These are phyloP conservation scores for Cordia subcordata DNA, from an alignment of 257 asterid species.

Conservation along the genomic window DNA sequence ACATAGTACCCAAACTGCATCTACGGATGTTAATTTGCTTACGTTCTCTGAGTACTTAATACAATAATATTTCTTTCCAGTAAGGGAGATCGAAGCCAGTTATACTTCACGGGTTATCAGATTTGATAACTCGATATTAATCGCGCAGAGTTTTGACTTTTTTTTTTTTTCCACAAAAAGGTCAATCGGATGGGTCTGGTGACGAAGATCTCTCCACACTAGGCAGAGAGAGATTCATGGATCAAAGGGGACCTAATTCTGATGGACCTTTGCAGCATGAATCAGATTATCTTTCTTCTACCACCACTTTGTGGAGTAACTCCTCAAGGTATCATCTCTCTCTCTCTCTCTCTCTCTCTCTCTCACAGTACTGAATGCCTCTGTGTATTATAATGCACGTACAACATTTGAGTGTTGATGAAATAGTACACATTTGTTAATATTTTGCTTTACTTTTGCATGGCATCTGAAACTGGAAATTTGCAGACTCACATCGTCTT, in stretches of 20 bases:
- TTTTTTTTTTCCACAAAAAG: slow-evolving; percentile 23
- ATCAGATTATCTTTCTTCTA: slow-evolving; percentile 43
- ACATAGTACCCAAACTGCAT: no score
- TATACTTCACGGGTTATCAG: not conserved
- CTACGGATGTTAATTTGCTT: no score
- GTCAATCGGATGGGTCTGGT: slow-evolving; percentile 94
- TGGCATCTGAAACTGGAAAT: slow-evolving; percentile 48
- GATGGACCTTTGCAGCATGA: slow-evolving; percentile 55
- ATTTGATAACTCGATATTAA: no score
- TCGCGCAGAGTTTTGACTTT: not conserved
- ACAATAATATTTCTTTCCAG: no score
- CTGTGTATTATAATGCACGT: slow-evolving; percentile 17
- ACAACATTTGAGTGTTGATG: slow-evolving; percentile 20
- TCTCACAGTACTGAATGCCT: not conserved
- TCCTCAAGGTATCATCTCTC: slow-evolving; percentile 62
- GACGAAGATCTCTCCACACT: slow-evolving; percentile 79
- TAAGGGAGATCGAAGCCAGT: not conserved
- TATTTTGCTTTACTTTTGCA: slow-evolving; percentile 62
- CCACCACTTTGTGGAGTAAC: slow-evolving; percentile 74
- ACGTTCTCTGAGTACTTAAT: not conserved
- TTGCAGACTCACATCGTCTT: slow-evolving; percentile 49
- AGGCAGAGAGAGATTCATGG: slow-evolving; percentile 56
- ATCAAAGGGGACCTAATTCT: slow-evolving; percentile 53
- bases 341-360: not conserved
- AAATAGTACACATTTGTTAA: slow-evolving; percentile 19